Conservation (phyloP, 1,284 basidiomycete species). For the Puccinia hordei region DNA sequence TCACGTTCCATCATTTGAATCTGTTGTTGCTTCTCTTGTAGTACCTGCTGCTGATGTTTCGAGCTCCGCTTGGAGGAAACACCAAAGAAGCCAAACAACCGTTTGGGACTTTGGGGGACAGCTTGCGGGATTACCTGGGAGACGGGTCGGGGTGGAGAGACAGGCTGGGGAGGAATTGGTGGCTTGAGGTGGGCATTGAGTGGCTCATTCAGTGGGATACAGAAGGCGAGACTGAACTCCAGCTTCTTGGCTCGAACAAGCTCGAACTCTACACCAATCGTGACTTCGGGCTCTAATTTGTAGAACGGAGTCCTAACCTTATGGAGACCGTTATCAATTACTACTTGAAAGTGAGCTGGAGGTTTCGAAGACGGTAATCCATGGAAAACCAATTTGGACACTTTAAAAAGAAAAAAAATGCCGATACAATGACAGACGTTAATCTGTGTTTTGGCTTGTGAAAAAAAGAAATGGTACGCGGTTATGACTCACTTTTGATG, state of each 20-base stretch:
- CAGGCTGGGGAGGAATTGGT: constrained; percentile 6
- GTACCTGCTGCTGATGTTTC: constrained; percentile 30
- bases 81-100: constrained; percentile 41
- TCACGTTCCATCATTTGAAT: constrained; percentile 17
- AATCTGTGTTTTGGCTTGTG: not conserved
- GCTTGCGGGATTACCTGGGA: constrained; percentile 8
- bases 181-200: constrained; percentile 47
- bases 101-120: constrained; percentile 28
- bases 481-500: constrained; percentile 40
- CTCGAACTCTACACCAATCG: constrained; percentile 44
- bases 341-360: constrained; percentile 38
- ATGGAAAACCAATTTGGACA: constrained; percentile 40
- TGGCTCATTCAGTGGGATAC: constrained; percentile 38
- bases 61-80: constrained; percentile 28
- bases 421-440: not conserved
- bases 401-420: constrained; percentile 2
- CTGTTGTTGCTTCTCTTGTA: constrained; percentile 16
- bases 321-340: constrained; percentile 50
- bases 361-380: constrained; percentile 10
- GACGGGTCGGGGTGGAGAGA: constrained; percentile 11
- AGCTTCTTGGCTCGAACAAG: constrained; percentile 42
- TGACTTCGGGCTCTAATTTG: constrained; percentile 39
- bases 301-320: constrained; percentile 37
- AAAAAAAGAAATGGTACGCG: too few relatives aligned
- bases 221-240: constrained; percentile 45